phyloP scores from a whole-genome alignment of 768 basidiomycete genomes.

The Suillus paluster region DNA sequence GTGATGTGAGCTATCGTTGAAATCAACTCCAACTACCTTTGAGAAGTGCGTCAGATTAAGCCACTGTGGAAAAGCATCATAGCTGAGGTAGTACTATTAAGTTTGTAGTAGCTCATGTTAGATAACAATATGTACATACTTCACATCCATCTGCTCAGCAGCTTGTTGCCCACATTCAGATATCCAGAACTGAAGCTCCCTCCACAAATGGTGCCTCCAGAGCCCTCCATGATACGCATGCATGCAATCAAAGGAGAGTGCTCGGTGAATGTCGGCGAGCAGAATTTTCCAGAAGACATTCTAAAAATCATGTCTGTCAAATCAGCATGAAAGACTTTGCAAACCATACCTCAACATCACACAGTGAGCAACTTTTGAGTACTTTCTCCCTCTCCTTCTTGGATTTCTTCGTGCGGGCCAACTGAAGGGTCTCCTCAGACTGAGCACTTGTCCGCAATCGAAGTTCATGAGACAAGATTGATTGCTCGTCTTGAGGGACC shows the following conservation, averaged over 20 bases:
- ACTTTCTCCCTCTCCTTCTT: conserved; percentile 22
- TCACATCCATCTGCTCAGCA: conserved; percentile 15
- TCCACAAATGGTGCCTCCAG: conserved; percentile 16
- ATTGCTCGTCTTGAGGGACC: conserved; percentile 32
- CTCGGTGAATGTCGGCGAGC: conserved; percentile 5
- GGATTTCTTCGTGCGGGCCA: background rate
- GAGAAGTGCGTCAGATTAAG: conserved; percentile 38
- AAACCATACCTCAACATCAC: conserved; percentile 18
- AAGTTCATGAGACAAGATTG: too few species aligned
- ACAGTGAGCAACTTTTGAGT: conserved; percentile 16
- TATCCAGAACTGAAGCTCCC: conserved; percentile 11
- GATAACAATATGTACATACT: conserved; percentile 25
- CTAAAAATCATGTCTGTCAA: background rate
- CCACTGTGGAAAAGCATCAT: conserved; percentile 37
- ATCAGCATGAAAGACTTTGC: background rate
- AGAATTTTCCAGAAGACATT: conserved; percentile 39
- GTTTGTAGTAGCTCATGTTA: conserved; percentile 2
- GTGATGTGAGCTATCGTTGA: conserved; percentile 39
- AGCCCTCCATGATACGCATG: conserved; percentile 16
- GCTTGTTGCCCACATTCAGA: conserved; percentile 13
- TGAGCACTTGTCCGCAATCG: conserved; percentile 20
- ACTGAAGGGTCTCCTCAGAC: too few species aligned
- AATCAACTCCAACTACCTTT: conserved; percentile 27
- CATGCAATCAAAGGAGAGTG: conserved; percentile 16
- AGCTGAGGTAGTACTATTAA: conserved; percentile 23